Evolutionary conservation across 1,284 basidiomycete species (phyloP).

Genomic region (Laetiporus sulphureus): DNA sequence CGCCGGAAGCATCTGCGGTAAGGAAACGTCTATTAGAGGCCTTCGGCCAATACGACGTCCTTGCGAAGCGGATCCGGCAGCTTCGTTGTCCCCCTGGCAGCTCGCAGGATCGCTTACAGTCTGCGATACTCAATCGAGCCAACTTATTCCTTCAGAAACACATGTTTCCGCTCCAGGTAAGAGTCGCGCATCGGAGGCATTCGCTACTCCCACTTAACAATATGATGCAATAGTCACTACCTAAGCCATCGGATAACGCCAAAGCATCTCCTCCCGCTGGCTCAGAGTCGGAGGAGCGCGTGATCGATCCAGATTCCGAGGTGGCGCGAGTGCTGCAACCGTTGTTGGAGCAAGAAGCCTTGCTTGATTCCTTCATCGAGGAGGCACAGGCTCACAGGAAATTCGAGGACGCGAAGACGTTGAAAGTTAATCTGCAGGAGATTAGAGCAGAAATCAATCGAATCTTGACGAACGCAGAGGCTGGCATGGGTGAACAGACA

Average conservation of each 20-base stretch:
- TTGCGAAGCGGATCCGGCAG: constrained; percentile 78
- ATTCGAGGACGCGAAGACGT: constrained; percentile 82
- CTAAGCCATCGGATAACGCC: constrained; percentile 38
- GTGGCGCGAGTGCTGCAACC: constrained; percentile 74
- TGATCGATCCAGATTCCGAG: constrained; percentile 59
- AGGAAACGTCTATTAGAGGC: constrained; percentile 79
- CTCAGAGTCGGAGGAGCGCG: constrained; percentile 21
- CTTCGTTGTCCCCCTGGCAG: constrained; percentile 58
- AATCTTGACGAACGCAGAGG: constrained; percentile 41
- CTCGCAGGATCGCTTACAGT: constrained; percentile 80
- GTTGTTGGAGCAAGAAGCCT: constrained; percentile 83
- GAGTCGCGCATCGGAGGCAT: not conserved
- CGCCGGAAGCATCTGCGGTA: constrained; percentile 60
- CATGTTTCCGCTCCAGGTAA: constrained; percentile 78
- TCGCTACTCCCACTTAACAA: constrained; percentile 4
- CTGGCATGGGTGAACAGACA: constrained; percentile 7
- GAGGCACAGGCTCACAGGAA: constrained; percentile 82
- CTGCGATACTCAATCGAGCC: constrained; percentile 74
- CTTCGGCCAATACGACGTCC: constrained; percentile 83
- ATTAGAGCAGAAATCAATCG: constrained; percentile 76
- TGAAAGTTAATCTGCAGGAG: constrained; percentile 70
- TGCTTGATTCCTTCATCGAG: constrained; percentile 77
- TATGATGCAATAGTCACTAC: constrained; percentile 43
- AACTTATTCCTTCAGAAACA: constrained; percentile 84
- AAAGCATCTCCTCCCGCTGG: constrained; percentile 17